Percentiles rank a stretch among this genome's conserved stretches.
Evolutionary conservation across 192 early-diverging fungal species (phyloP).

Genomic region (Helicostylum pulchrum): DNA sequence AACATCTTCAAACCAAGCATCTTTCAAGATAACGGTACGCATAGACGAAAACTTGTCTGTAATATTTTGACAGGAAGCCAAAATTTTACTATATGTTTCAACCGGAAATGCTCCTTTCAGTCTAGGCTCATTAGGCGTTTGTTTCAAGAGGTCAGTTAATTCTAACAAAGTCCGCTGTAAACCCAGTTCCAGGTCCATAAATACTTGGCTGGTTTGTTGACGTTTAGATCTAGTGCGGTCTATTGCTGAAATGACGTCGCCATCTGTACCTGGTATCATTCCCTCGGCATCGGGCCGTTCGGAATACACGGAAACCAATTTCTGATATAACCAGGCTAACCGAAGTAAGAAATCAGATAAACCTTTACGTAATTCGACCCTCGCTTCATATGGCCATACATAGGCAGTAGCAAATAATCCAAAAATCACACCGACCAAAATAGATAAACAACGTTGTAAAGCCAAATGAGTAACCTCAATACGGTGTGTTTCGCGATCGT

Average conservation of each 20-base stretch:
- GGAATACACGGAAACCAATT: conserved; percentile 56
- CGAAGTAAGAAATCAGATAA: conserved; percentile 69
- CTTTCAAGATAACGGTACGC: conserved; percentile 62
- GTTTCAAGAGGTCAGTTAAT: conserved; percentile 57
- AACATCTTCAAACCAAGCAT: conserved; percentile 49
- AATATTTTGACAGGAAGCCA: conserved; percentile 68
- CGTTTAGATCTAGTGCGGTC: not conserved
- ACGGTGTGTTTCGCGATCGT: conserved; percentile 58
- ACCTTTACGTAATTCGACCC: conserved; percentile 75
- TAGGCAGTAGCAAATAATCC: conserved; percentile 68
- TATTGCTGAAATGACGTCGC: conserved; percentile 3
- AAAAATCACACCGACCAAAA: conserved; percentile 65
- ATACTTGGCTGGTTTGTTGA: conserved; percentile 45
- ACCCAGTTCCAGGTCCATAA: conserved; percentile 66
- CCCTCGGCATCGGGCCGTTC: not conserved
- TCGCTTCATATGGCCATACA: conserved; percentile 82
- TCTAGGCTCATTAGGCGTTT: conserved; percentile 78
- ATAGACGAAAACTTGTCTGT: conserved; percentile 75
- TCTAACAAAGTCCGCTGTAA: conserved; percentile 63
- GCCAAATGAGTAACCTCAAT: conserved; percentile 54
- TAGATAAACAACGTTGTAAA: conserved; percentile 56
- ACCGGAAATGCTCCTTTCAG: conserved; percentile 76
- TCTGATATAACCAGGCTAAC: conserved; percentile 66
- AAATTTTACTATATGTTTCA: conserved; percentile 58
- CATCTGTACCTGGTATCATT: not conserved